Conservation (phyloP, 1,139 yeast species). For the Blastobotrys apis region DNA sequence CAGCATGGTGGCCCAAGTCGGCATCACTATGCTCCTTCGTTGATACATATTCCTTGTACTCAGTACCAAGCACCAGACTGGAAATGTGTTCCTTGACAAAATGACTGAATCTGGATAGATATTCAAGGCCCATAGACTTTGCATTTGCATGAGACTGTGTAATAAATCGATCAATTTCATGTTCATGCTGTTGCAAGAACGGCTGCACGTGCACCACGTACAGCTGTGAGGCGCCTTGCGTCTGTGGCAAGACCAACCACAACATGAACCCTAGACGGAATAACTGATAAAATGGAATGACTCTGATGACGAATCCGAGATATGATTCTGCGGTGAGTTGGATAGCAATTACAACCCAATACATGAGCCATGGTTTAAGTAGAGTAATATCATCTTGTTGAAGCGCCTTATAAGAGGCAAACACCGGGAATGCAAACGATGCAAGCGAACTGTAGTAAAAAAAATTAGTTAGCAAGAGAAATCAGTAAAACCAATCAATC, state of each 20-base stretch:
- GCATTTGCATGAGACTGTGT: conserved; percentile 23
- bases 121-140: conserved; percentile 24
- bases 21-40: conserved; percentile 3
- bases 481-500: too few relatives aligned
- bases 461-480: background rate
- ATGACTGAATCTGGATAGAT: conserved; percentile 19
- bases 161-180: conserved; percentile 28
- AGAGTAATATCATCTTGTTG: conserved; percentile 44
- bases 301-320: conserved; percentile 38
- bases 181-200: conserved; percentile 32
- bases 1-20: conserved; percentile 2
- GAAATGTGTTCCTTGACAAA: conserved; percentile 12
- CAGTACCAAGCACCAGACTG: conserved; percentile 20
- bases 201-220: conserved; percentile 35
- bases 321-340: conserved; percentile 42
- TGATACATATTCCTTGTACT: conserved; percentile 8
- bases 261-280: conserved; percentile 39
- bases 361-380: conserved; percentile 57
- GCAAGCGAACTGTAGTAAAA: conserved; percentile 27
- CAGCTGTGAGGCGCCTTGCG: conserved; percentile 38
- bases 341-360: conserved; percentile 54
- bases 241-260: conserved; percentile 52
- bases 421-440: conserved; percentile 52
- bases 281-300: conserved; percentile 50
- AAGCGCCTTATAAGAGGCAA: conserved; percentile 55